Percentiles rank a stretch among this genome's conserved stretches.
phyloP scores from a whole-genome alignment of 2,329 filamentous ascomycete species.

The Colletotrichum spinosum region DNA sequence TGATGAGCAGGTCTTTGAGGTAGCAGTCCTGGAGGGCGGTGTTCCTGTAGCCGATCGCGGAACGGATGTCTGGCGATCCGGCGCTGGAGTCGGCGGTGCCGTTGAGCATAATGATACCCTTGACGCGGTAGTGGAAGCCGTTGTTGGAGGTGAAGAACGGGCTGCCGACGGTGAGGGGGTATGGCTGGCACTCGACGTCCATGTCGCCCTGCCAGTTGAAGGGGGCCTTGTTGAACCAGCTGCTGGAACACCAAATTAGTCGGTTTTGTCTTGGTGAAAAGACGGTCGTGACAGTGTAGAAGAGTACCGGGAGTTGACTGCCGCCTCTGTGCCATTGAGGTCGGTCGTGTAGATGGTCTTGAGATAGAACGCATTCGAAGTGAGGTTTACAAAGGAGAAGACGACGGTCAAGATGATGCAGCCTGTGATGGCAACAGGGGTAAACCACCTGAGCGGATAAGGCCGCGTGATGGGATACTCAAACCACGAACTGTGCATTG shows the following conservation, averaged over 20 bases:
- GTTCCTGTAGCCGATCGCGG: constrained; percentile 10
- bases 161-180: background rate
- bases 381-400: constrained; percentile 4
- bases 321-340: background rate
- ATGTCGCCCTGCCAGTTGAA: constrained; percentile 12
- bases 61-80: background rate
- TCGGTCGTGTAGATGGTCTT: constrained; percentile 5
- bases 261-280: background rate
- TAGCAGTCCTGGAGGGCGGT: background rate
- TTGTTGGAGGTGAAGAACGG: constrained; percentile 6
- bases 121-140: background rate
- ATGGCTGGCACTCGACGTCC: constrained; percentile 4
- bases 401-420: constrained; percentile 1
- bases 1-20: background rate
- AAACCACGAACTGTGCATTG: constrained; percentile 11
- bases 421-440: constrained; percentile 1
- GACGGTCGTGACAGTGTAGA: background rate
- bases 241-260: background rate
- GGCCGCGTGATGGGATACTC: background rate
- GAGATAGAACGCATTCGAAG: constrained; percentile 5
- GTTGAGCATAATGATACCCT: background rate
- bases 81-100: too few relatives aligned
- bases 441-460: constrained; percentile 15
- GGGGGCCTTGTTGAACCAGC: constrained; percentile 4
- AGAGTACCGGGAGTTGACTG: background rate